Evolutionary conservation across 1,139 yeast species (phyloP), one percentile per base, ranked within the genome.

Genomic region (Debaryomyces sp.): DNA sequence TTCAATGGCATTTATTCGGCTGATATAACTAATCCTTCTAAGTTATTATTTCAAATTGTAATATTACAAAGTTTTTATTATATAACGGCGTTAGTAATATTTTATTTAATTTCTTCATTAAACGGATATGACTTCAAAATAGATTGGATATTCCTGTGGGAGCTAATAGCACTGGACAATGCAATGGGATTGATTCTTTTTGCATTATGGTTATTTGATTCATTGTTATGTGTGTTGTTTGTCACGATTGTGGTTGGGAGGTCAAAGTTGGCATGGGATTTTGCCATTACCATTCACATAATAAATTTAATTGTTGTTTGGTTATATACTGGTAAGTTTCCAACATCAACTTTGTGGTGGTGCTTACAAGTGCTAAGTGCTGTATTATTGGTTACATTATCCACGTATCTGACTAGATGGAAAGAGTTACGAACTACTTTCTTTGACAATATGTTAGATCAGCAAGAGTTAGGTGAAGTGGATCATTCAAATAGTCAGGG

Each of bases 191-290:
- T 91, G 63, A 82, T 87, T 0, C 69, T 92, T 43, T 80, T 86
- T 42, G 67, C 80, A 12, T 67, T 91, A 52, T 92, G 97, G 97
- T 73, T 92, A 12, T 69, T 89, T 48, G 96, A 89, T 63, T 78
- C 96, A 1, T 73, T 87, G 46, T 65, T 86, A 17, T 85, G 92
- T 60, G 97, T 91, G 1, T 68, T 89, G 15, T 90, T 90, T 60
- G 84, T 94, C 61, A 89, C 96, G 0, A 70, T 91, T 4, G 85
- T 92, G 21, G 96, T 94, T 15, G 97, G 98, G 0, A 75, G 98
- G 51, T 87, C 96, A 37, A 94, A 92, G 66, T 72, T 94, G 50
- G 98, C 97, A 0, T 87, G 97, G 88, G 99, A 94, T 67, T 94
- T 92, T 71, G 97, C 96, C 10, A 63, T 94, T 30, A 92, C 99